phyloP scores from a whole-genome alignment of 148 eudicot genomes.

The Beta vulgaris region DNA sequence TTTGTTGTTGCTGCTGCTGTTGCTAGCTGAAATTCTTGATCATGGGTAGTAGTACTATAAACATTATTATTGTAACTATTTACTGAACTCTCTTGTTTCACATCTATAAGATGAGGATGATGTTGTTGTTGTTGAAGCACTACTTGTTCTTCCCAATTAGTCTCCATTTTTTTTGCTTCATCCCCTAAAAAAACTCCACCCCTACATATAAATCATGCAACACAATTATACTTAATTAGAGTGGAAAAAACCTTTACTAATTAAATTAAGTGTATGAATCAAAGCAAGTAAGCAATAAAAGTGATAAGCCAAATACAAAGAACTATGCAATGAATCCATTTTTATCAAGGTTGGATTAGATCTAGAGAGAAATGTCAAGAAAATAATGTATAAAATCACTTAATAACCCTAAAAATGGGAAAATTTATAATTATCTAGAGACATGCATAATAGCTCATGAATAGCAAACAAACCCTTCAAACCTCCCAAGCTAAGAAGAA shows the following conservation, averaged over 20 bases:
- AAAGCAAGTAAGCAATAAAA: too few relatives aligned
- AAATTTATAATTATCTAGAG: not conserved
- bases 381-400: too few relatives aligned
- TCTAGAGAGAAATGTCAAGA: not conserved
- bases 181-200: constrained; percentile 50
- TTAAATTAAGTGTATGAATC: too few relatives aligned
- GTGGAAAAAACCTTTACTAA: too few relatives aligned
- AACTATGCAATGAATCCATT: too few relatives aligned
- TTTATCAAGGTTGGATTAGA: not conserved
- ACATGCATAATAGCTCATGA: constrained; percentile 6
- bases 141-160: constrained; percentile 54
- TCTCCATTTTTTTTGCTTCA: constrained; percentile 43
- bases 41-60: constrained; percentile 1
- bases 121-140: constrained; percentile 33
- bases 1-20: constrained; percentile 21
- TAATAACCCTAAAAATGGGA: not conserved
- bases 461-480: not conserved
- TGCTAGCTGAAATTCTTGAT: constrained; percentile 26
- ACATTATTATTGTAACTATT: constrained; percentile 29
- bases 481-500: not conserved
- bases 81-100: constrained; percentile 52
- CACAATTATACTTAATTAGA: not conserved
- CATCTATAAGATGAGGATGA: constrained; percentile 18
- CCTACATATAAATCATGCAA: constrained; percentile 24
- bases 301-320: too few relatives aligned